phyloP scores from a whole-genome alignment of 2,329 filamentous ascomycete genomes.

The Exophiala spinifera region DNA sequence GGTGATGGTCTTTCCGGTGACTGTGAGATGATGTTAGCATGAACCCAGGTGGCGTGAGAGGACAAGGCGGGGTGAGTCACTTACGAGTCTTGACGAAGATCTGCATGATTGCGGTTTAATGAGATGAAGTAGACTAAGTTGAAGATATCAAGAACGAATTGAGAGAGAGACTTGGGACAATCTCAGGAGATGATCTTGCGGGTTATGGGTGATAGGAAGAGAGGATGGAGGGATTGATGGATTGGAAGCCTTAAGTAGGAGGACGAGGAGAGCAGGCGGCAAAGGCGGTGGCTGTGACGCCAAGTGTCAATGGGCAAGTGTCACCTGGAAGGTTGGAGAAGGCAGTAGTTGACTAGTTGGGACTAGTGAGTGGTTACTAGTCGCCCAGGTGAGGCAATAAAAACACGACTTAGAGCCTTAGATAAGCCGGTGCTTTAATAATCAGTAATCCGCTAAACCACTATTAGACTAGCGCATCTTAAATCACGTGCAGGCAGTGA shows the following conservation, averaged over 20 bases:
- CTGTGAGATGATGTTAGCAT: slow-evolving; percentile 43
- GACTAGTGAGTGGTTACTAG: too few relatives aligned
- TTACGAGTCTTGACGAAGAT: slow-evolving; percentile 97
- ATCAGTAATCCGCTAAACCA: too few relatives aligned
- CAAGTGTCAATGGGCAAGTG: not conserved
- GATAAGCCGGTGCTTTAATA: too few relatives aligned
- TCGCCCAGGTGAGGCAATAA: not conserved
- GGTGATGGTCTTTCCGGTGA: slow-evolving; percentile 59
- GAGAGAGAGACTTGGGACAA: not conserved
- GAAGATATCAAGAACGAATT: not conserved
- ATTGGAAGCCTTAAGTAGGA: slow-evolving; percentile 35
- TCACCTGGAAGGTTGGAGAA: not conserved
- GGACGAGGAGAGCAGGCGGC: slow-evolving; percentile 13
- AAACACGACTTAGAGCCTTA: too few relatives aligned
- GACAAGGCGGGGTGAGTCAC: slow-evolving; percentile 42
- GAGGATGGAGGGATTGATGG: slow-evolving; percentile 31
- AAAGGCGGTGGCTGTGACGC: slow-evolving; percentile 3
- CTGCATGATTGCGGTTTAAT: slow-evolving; percentile 69
- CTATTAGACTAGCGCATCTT: too few relatives aligned
- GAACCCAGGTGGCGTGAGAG: slow-evolving; percentile 19
- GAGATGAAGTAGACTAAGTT: slow-evolving; percentile 15
- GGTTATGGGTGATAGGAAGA: slow-evolving; percentile 26
- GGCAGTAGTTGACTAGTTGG: not conserved
- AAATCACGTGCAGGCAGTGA: too few relatives aligned
- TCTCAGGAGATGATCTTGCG: slow-evolving; percentile 28